Conservation (phyloP, 805 yeast species). For the Wickerhamomyces ciferrii region DNA sequence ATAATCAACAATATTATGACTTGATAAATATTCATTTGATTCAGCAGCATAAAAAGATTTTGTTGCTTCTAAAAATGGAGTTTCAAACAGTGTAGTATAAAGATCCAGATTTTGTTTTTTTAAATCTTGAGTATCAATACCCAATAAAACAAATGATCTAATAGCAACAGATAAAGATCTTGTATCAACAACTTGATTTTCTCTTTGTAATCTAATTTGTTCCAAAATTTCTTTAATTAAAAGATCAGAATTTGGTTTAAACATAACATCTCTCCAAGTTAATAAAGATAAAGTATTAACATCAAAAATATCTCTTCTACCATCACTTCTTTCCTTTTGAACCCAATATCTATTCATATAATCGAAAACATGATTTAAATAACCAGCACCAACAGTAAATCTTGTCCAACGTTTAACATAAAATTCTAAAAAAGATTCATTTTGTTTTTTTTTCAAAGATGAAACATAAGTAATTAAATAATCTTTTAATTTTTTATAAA, state of each 20-base stretch:
- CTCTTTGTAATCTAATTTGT: slow-evolving; percentile 73
- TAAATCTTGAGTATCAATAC: slow-evolving; percentile 86
- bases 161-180: slow-evolving; percentile 66
- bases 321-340: slow-evolving; percentile 90
- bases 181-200: slow-evolving; percentile 68
- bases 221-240: slow-evolving; percentile 70
- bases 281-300: slow-evolving; percentile 83
- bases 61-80: slow-evolving; percentile 66
- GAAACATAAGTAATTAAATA: slow-evolving; percentile 61
- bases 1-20: slow-evolving; percentile 85
- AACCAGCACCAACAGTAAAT: slow-evolving; percentile 85
- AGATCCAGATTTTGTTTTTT: slow-evolving; percentile 80
- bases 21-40: slow-evolving; percentile 56
- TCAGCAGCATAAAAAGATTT: slow-evolving; percentile 64
- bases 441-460: slow-evolving; percentile 41
- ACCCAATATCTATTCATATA: slow-evolving; percentile 98
- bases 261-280: slow-evolving; percentile 84
- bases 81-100: slow-evolving; percentile 77
- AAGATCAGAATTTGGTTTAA: slow-evolving; percentile 53
- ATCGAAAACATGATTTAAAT: slow-evolving; percentile 88
- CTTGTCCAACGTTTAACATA: slow-evolving; percentile 89
- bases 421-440: slow-evolving; percentile 71
- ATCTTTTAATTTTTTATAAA: slow-evolving; percentile 64
- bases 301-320: slow-evolving; percentile 83
- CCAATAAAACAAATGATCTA: slow-evolving; percentile 81